Conservation (phyloP, 208 protist genomes). For the Trypanosoma cruzi region DNA sequence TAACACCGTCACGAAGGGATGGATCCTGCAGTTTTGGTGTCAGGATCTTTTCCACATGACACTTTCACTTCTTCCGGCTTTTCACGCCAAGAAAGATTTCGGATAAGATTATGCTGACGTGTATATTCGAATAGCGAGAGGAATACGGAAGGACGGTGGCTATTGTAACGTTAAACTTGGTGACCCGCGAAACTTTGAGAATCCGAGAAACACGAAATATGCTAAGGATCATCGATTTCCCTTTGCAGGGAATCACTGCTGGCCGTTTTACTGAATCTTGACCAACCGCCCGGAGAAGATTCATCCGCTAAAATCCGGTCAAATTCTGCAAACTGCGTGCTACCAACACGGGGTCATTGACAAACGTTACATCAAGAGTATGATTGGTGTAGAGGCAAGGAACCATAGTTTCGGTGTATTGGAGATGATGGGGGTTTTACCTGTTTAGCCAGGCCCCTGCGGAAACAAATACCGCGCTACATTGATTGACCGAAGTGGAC, state of each 20-base stretch:
- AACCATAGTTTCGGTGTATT: conserved; percentile 25
- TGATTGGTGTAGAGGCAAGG: conserved; percentile 26
- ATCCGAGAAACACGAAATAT: conserved; percentile 26
- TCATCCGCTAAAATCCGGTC: conserved; percentile 23
- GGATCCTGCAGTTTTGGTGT: conserved; percentile 44
- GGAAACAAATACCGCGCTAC: conserved; percentile 32
- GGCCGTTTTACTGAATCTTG: conserved; percentile 36
- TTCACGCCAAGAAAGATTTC: conserved; percentile 25
- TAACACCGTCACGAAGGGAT: conserved; percentile 30
- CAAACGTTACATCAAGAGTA: conserved; percentile 33
- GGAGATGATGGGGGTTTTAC: conserved; percentile 18
- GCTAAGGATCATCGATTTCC: conserved; percentile 35
- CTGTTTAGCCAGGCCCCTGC: conserved; percentile 15
- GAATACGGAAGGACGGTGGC: conserved; percentile 21
- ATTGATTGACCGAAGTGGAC: conserved; percentile 33
- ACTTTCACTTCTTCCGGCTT: conserved; percentile 33
- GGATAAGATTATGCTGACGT: conserved; percentile 26
- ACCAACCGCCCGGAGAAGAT: conserved; percentile 30
- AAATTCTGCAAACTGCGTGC: conserved; percentile 27
- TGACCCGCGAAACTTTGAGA: conserved; percentile 25
- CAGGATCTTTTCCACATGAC: conserved; percentile 47
- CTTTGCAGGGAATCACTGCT: conserved; percentile 37
- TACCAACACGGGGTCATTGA: conserved; percentile 37
- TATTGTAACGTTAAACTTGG: conserved; percentile 39
- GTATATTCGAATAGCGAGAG: conserved; percentile 32